Evolutionary conservation across 169 alveolate species (phyloP), one percentile per base, ranked within the genome.

Genomic region (Cryptosporidium viatorum): DNA sequence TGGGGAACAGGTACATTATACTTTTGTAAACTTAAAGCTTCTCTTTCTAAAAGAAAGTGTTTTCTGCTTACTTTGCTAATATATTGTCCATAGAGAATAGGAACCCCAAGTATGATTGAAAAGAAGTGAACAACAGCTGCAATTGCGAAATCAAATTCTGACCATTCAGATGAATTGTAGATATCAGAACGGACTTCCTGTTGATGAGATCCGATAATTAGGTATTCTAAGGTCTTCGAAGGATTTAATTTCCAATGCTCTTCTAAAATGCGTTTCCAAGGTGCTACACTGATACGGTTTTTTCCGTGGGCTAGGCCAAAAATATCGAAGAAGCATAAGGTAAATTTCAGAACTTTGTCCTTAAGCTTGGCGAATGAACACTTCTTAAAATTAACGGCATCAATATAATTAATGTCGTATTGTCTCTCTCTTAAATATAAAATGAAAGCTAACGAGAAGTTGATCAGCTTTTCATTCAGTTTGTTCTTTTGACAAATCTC

Each of bases 351-450:
- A 14, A 80, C 8, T 29, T 80, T 80, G 14, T 48, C 37, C 3
- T 26, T 8, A 26, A 62, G 21, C 50, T 35, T 80, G 8, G 55
- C 48, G 39, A 80, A 60, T 12, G 62, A 35, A 18, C 68, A 35
- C n/a, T 31, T 80, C 33, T 62, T 80, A 31, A 23, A 80, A 41
- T 80, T 80, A n/a, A 80, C 45, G 12, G 37, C 33, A 23, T 80
- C 89, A 8, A 80, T 59, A 33, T 59, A 43, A 29, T 80, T 59
- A 18, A 45, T 80, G 48, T 80, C 89, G 23, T 31, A 80, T 41
- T 80, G 89, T 41, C 89, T 80, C 62, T 80, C 89, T 80, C 89
- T 80, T 3, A 80, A 69, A 62, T 80, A 80, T 65, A 80, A 67
- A 37, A 80, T 80, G 39, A 80, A 65, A 16, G 89, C 89, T 5